Evolutionary conservation across 2,329 filamentous ascomycete genomes (phyloP).

Genomic region (Hymenoscyphus repandus): DNA sequence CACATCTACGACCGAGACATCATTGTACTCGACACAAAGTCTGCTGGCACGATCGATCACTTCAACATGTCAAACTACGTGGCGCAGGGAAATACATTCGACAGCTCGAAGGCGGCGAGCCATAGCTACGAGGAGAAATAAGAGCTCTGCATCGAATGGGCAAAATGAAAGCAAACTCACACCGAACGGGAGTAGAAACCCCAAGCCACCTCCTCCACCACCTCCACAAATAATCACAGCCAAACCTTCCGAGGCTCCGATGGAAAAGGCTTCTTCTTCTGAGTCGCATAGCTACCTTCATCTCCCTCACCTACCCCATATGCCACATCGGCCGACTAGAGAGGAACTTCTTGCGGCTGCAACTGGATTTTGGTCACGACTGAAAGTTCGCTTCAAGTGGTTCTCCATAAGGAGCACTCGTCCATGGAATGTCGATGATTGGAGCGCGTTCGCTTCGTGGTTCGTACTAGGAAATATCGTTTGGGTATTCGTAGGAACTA

Average conservation of each 20-base stretch:
- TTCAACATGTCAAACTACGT: constrained; percentile 20
- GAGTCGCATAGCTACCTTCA: constrained; percentile 47
- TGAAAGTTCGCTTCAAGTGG: constrained; percentile 96
- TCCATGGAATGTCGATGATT: constrained; percentile 94
- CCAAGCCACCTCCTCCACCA: constrained; percentile 6
- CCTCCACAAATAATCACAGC: too few relatives aligned
- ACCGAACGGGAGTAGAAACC: constrained; percentile 17
- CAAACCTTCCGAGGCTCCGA: constrained; percentile 11
- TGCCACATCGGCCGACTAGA: constrained; percentile 85
- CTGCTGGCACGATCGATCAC: constrained; percentile 11
- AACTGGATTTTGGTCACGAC: constrained; percentile 84
- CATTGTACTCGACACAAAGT: constrained; percentile 16
- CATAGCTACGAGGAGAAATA: constrained; percentile 24
- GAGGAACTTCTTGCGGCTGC: constrained; percentile 89
- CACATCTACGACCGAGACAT: constrained; percentile 21
- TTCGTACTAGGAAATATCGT: constrained; percentile 87
- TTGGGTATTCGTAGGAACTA: constrained; percentile 95
- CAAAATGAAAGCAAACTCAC: constrained; percentile 17
- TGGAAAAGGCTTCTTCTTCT: constrained; percentile 26
- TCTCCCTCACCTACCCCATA: constrained; percentile 54
- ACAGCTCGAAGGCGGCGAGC: constrained; percentile 23
- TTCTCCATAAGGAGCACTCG: constrained; percentile 89
- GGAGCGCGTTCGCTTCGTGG: constrained; percentile 93
- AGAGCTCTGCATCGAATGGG: constrained; percentile 28
- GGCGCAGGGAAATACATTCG: constrained; percentile 29